These are phyloP conservation scores for Pleurotus eryngii DNA, from an alignment of 768 basidiomycete species.

Conservation along the genomic window DNA sequence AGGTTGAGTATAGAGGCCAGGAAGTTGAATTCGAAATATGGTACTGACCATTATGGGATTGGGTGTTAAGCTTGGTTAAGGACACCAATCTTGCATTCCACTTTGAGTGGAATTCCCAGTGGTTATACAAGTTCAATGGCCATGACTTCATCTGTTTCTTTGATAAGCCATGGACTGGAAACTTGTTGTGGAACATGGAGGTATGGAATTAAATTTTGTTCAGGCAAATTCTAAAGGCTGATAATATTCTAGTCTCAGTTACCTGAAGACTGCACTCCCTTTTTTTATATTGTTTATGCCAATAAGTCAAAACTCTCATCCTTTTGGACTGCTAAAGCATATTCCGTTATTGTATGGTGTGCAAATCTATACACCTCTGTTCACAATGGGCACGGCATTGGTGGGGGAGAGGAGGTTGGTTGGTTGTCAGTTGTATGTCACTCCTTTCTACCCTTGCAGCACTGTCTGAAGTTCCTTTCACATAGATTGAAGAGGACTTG, in stretches of 20 bases:
- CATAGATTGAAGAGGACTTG: slow-evolving; percentile 29
- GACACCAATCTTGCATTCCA: slow-evolving; percentile 18
- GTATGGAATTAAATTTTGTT: slow-evolving; percentile 17
- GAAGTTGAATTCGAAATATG: slow-evolving; percentile 16
- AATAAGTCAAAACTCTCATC: slow-evolving; percentile 36
- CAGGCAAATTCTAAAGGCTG: too few species aligned
- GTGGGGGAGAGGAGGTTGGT: slow-evolving; percentile 33
- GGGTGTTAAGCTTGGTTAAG: slow-evolving; percentile 23
- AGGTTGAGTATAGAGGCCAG: slow-evolving; percentile 15
- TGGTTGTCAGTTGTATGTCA: slow-evolving; percentile 33
- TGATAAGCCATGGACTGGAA: slow-evolving; percentile 35
- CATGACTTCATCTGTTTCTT: slow-evolving; percentile 23
- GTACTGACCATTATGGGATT: slow-evolving; percentile 20
- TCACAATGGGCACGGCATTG: slow-evolving; percentile 28
- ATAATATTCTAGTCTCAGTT: slow-evolving; percentile 12
- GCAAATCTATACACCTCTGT: slow-evolving; percentile 28
- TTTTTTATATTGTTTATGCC: slow-evolving; percentile 34
- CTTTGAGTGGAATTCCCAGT: slow-evolving; percentile 29
- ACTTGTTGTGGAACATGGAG: slow-evolving; percentile 34
- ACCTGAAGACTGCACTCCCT: slow-evolving; percentile 19
- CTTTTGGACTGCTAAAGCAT: slow-evolving; percentile 34
- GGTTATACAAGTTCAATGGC: slow-evolving; percentile 24
- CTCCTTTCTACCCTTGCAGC: neutral
- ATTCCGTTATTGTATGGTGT: slow-evolving; percentile 31
- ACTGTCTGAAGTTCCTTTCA: slow-evolving; percentile 12